Evolutionary conservation across 169 alveolate species (phyloP), one percentile per base, ranked within the genome.

Genomic region (Plasmodium relictum): DNA sequence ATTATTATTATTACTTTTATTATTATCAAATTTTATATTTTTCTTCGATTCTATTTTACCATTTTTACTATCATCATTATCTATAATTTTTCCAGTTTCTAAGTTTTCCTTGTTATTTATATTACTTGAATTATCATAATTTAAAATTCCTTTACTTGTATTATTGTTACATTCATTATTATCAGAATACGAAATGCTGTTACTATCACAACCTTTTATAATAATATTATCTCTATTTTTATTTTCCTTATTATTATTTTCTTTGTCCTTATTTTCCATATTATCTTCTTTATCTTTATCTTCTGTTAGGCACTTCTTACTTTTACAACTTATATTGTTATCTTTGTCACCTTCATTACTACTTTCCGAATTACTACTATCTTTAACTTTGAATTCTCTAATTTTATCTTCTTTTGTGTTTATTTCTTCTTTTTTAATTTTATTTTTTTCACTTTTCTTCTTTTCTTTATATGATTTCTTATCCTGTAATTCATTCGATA

Each of bases 371-470:
- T 62, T 22, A 62, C 71, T 62, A 24, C 44, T 3, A 18, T 62
- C 48, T 24, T 56, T 6, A 4, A 7, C 8, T 10, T 56, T 56
- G 6, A 31, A 31, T 31, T 56, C 66, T 16, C 5, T 56, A 56
- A 62, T 7, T 7, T 26, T 8, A 68, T 68, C 41, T 42, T 68
- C 59, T 22, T 20, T 68, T 22, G 9, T 6, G 0, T 68, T 22
- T 0, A 18, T 68, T 16, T 44, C n/a, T 10, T 39, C 39, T 68
- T 44, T 39, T 44, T 68, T 62, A 62, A 62, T 62, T 62, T 31
- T 62, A 22, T 26, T 62, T 31, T 62, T 24, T 62, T 26, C 18
- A 8, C 8, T 62, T 62, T 62, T 62, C 22, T 16, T 20, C 22
- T 62, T 62, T 7, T 62, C 71, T 62, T 62, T 62, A 7, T 26